phyloP scores from a whole-genome alignment of 345 rosid species.

The Arabis hirsuta region DNA sequence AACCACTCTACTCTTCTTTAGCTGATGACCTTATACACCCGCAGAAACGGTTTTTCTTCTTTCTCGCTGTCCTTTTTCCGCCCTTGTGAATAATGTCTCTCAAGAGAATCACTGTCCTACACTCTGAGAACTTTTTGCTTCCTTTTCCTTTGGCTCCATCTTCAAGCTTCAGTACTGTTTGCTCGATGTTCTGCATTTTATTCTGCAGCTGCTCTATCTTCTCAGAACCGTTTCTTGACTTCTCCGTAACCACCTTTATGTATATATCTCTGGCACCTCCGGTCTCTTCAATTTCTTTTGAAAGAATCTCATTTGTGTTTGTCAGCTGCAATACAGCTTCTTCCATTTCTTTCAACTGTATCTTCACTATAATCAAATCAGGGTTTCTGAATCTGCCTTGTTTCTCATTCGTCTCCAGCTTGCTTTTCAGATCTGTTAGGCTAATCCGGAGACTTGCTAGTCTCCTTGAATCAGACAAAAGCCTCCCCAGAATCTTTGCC shows the following conservation, averaged over 20 bases:
- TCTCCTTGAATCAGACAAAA: constrained; percentile 70
- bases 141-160: constrained; percentile 60
- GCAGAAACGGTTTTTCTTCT: constrained; percentile 68
- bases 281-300: constrained; percentile 51
- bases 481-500: constrained; percentile 71
- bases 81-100: constrained; percentile 69
- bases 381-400: constrained; percentile 53
- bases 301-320: constrained; percentile 58
- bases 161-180: constrained; percentile 66
- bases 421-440: constrained; percentile 64
- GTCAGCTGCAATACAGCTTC: constrained; percentile 59
- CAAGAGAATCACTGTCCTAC: constrained; percentile 57
- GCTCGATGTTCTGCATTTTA: constrained; percentile 75
- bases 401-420: constrained; percentile 62
- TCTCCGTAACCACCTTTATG: constrained; percentile 56
- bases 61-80: constrained; percentile 50
- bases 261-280: constrained; percentile 49
- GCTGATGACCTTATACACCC: constrained; percentile 66
- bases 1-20: constrained; percentile 50
- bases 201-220: constrained; percentile 70
- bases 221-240: constrained; percentile 68
- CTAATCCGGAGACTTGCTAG: constrained; percentile 61
- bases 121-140: constrained; percentile 49
- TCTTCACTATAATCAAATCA: constrained; percentile 58
- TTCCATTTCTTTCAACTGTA: constrained; percentile 72